A percentile compares a stretch with the other conserved stretches of the same genome.
phyloP scores from a whole-genome alignment of 306 rosid species.

The Cucumis cinereus region DNA sequence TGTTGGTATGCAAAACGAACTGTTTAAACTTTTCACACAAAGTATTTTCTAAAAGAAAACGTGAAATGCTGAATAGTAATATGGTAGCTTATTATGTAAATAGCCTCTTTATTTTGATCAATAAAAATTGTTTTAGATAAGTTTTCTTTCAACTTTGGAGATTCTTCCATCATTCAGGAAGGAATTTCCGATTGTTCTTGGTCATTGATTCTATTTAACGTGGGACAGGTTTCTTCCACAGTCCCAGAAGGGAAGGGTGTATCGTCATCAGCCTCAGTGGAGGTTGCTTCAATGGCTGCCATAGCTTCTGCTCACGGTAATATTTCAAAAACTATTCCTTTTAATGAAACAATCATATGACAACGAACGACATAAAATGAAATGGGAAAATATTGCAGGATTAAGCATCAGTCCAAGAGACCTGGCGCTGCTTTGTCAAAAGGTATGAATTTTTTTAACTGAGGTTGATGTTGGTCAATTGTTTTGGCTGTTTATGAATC shows the following conservation, averaged over 20 bases:
- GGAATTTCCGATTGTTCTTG: neutral
- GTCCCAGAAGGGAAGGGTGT: conserved; percentile 99
- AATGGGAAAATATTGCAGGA: conserved; percentile 25
- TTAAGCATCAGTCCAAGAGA: conserved; percentile 66
- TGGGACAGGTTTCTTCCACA: conserved; percentile 61
- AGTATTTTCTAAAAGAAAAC: neutral
- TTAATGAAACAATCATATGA: neutral
- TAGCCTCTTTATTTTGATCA: neutral
- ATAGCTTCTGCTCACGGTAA: conserved; percentile 88
- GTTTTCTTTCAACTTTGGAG: neutral
- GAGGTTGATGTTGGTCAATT: neutral
- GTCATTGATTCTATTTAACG: neutral
- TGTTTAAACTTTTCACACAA: neutral
- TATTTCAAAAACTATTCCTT: neutral
- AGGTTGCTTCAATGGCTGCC: conserved; percentile 97
- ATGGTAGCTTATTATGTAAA: neutral
- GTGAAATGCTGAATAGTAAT: neutral
- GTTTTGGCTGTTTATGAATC: neutral
- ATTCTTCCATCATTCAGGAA: neutral
- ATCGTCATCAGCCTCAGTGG: conserved; percentile 95
- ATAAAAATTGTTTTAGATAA: neutral
- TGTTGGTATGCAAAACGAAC: conserved; percentile 42
- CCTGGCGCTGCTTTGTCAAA: conserved; percentile 91
- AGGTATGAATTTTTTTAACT: conserved; percentile 33
- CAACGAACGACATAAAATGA: neutral